These are phyloP conservation scores for Cryphonectria japonica DNA, from an alignment of 2,329 filamentous ascomycete genomes.

Conservation along the genomic window DNA sequence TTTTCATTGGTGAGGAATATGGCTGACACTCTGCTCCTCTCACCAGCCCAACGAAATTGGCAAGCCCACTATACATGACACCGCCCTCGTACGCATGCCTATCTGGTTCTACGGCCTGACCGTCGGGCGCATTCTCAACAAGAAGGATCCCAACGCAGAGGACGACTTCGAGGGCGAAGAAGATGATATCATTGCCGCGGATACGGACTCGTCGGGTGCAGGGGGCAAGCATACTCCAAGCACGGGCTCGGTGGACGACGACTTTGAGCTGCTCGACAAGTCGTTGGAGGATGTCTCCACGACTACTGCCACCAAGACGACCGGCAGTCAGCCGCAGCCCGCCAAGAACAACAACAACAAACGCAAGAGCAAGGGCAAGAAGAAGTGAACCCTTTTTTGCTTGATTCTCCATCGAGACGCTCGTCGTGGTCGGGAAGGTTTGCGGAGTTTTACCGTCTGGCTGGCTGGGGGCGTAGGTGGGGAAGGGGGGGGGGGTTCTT, in stretches of 20 bases:
- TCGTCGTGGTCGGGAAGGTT: neutral
- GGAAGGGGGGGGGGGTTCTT: neutral
- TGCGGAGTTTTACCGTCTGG: neutral
- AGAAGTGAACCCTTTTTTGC: conserved; percentile 45
- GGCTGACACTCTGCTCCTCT: conserved; percentile 18
- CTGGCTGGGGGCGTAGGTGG: conserved; percentile 2
- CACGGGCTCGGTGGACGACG: conserved; percentile 61
- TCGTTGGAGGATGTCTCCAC: conserved; percentile 57
- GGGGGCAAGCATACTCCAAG: conserved; percentile 54
- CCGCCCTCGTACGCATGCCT: conserved; percentile 79
- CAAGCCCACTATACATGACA: conserved; percentile 77
- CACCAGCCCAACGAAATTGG: conserved; percentile 76
- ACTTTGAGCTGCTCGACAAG: conserved; percentile 68
- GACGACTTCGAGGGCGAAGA: conserved; percentile 43
- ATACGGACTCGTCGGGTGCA: conserved; percentile 50
- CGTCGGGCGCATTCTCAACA: conserved; percentile 53
- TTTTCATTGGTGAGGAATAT: neutral
- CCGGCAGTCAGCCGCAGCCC: conserved; percentile 45
- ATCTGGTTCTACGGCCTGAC: conserved; percentile 68
- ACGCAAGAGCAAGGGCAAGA: conserved; percentile 55
- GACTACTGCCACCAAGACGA: conserved; percentile 51
- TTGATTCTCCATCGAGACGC: neutral
- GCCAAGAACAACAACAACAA: conserved; percentile 47
- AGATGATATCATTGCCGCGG: conserved; percentile 40
- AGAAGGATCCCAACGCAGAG: conserved; percentile 37